These are phyloP conservation scores for Colletotrichum lentis DNA, from an alignment of 2,329 filamentous ascomycete species.

Conservation along the genomic window DNA sequence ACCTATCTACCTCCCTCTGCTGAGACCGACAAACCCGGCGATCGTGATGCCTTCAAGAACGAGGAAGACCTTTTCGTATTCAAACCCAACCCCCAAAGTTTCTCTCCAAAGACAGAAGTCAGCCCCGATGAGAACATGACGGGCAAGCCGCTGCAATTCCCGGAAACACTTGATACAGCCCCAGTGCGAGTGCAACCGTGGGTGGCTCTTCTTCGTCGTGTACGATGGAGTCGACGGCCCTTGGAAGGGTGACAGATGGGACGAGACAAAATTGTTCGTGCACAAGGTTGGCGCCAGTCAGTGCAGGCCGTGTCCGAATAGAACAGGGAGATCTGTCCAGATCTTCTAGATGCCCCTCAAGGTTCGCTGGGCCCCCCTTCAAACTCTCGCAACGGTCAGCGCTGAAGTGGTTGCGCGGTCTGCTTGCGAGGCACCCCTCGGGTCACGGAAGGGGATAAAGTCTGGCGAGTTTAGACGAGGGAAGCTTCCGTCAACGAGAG, in stretches of 20 bases:
- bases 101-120: not conserved
- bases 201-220: not conserved
- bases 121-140: not conserved
- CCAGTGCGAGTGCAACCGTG: not conserved
- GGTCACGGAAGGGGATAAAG: not conserved
- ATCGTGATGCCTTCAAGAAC: not conserved
- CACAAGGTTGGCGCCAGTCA: constrained; percentile 12
- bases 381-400: no score
- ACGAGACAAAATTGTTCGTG: constrained; percentile 1
- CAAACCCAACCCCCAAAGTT: not conserved
- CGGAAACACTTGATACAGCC: not conserved
- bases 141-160: not conserved
- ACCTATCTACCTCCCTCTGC: no score
- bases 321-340: not conserved
- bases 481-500: constrained; percentile 14
- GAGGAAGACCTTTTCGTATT: not conserved
- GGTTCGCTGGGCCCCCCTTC: no score
- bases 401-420: constrained; percentile 11
- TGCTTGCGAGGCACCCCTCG: constrained; percentile 13
- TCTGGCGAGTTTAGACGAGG: constrained; percentile 15
- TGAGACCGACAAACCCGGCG: no score
- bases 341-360: not conserved
- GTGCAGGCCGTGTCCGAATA: not conserved
- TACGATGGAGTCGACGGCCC: not conserved
- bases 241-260: not conserved